These are phyloP conservation scores for Albugo candida DNA, from an alignment of 352 stramenopile species.

Conservation along the genomic window DNA sequence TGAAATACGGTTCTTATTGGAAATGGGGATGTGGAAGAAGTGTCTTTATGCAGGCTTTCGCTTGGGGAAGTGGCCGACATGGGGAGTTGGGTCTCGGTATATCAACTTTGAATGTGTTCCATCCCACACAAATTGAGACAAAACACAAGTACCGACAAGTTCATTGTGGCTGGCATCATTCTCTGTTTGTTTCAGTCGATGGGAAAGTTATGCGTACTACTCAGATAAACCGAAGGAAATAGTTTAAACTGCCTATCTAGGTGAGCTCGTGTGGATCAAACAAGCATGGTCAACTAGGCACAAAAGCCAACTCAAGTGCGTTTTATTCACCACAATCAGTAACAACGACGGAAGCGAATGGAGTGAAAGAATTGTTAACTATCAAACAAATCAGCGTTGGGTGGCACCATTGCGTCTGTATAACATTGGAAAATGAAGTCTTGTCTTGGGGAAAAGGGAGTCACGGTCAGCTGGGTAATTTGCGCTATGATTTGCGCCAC, in stretches of 20 bases:
- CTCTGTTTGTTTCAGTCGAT: conserved; percentile 16
- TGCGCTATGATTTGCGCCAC: neutral
- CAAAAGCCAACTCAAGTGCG: neutral
- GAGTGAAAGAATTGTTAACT: neutral
- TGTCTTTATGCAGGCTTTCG: conserved; percentile 20
- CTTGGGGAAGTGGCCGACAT: conserved; percentile 53
- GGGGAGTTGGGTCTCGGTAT: conserved; percentile 47
- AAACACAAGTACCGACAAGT: conserved; percentile 13
- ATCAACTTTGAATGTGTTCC: conserved; percentile 6
- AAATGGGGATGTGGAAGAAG: too few relatives aligned
- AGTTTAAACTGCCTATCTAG: conserved; percentile 10
- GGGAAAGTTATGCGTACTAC: neutral
- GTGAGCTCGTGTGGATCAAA: conserved; percentile 55
- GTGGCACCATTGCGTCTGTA: conserved; percentile 58
- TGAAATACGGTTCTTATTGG: too few relatives aligned
- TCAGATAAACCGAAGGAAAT: neutral
- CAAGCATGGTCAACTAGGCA: conserved; percentile 49
- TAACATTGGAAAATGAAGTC: conserved; percentile 15
- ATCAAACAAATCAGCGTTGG: conserved; percentile 27
- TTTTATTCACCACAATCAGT: neutral
- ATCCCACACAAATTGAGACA: conserved; percentile 10
- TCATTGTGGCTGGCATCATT: conserved; percentile 67
- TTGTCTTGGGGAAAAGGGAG: conserved; percentile 57
- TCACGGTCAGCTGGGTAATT: conserved; percentile 38
- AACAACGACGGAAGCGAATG: too few relatives aligned